Conservation (phyloP, 495 filamentous ascomycete genomes). For the Podospora pseudocomata region DNA sequence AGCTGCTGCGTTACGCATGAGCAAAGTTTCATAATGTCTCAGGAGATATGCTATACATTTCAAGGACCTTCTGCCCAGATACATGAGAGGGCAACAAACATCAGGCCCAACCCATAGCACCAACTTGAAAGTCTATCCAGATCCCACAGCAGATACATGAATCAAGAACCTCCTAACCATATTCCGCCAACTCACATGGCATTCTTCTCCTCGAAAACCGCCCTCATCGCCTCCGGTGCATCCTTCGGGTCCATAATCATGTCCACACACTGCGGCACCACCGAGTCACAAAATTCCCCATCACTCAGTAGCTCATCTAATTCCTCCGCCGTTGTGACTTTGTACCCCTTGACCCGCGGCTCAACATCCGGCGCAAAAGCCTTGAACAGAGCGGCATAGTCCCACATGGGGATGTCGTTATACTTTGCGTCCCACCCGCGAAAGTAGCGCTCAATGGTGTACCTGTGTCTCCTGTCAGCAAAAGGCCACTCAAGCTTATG, state of each 20-base stretch:
- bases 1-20: too few relatives aligned
- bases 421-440: slow-evolving; percentile 46
- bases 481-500: neutral
- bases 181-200: neutral
- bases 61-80: too few relatives aligned
- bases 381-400: slow-evolving; percentile 38
- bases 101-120: too few relatives aligned
- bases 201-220: slow-evolving; percentile 15
- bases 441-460: slow-evolving; percentile 52
- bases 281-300: slow-evolving; percentile 36
- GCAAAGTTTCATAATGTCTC: too few relatives aligned
- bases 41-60: too few relatives aligned
- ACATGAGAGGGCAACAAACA: too few relatives aligned
- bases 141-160: too few relatives aligned
- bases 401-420: slow-evolving; percentile 50
- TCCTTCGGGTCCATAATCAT: slow-evolving; percentile 24
- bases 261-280: slow-evolving; percentile 30
- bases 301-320: slow-evolving; percentile 22
- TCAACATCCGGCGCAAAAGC: slow-evolving; percentile 36
- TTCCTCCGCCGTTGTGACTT: neutral
- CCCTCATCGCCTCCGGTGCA: slow-evolving; percentile 18
- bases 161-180: too few relatives aligned
- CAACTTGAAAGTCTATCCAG: too few relatives aligned
- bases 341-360: slow-evolving; percentile 20
- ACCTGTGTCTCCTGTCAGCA: slow-evolving; percentile 17